Base-by-base conservation (phyloP, 139 green algal species). In the Pleodorina starrii region DNA sequence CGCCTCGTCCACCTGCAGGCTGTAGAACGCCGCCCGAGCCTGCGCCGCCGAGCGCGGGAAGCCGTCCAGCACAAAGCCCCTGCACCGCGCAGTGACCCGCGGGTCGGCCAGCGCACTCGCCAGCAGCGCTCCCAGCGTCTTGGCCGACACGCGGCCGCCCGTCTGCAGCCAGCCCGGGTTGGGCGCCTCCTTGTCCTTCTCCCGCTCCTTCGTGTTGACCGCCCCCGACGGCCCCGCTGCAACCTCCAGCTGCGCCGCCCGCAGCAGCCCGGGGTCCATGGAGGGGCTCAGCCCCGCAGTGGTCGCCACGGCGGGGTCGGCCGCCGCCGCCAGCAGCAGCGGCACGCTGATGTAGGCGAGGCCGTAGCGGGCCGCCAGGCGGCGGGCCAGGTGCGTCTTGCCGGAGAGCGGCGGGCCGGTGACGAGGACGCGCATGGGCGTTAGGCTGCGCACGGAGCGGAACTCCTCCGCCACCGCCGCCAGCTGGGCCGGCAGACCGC, bases 1-100 rank as follows among this genome's bases (percentile, higher is more conserved):
- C 82, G 27, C 63, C 44, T 88, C 32, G 63, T 63, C 80, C 38
- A 32, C 35, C 59, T 76, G 35, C 72, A 91, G 79, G 27, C 40
- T 71, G 46, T 86, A 87, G 78, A 95, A 94, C 9, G 89, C 86
- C 43, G 71, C 88, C 35, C 83, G 71, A 7, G 91, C 89, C 42
- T 88, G 46, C 5, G 50, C 87, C 5, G 50, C 63, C 0, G 27
- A 88, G 50, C 88, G 87, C 40, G 91, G 91, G 88, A 82, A 93
- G 59, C 89, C 90, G 74, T 95, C 92, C 76, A 95, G 78, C 51
- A 95, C 78, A 35, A 90, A 94, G 17, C 92, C 92, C 1, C 87
- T 59, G 57, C 81, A 87, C 14, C 42, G 73, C 25, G 87, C 89
- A 0, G 40, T 21, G 3, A 42, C 17, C 2, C 54, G 73, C 43